Conservation (phyloP, 495 filamentous ascomycete genomes). For the Haplographium delicatum region DNA sequence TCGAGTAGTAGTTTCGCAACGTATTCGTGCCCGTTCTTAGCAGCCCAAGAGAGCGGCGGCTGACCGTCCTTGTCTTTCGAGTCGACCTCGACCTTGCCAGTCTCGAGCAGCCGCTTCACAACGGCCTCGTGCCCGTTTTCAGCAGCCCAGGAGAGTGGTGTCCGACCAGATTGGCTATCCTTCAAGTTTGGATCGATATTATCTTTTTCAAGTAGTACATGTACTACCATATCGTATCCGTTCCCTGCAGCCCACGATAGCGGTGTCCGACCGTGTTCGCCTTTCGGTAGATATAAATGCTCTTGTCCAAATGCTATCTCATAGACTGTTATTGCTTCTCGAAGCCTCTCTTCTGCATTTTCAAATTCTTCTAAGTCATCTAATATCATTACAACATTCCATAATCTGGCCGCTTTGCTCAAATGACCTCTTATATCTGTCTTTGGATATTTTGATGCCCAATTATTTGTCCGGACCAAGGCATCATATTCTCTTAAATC, state of each 20-base stretch:
- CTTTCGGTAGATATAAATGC: neutral
- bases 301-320: neutral
- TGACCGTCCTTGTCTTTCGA: slow-evolving; percentile 11
- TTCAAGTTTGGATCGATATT: no score
- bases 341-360: slow-evolving; percentile 16
- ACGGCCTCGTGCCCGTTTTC: slow-evolving; percentile 9
- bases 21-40: neutral
- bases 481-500: neutral
- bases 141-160: neutral
- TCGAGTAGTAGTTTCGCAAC: slow-evolving; percentile 14
- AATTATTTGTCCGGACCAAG: neutral
- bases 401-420: slow-evolving; percentile 15
- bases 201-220: no score
- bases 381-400: slow-evolving; percentile 16
- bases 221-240: no score
- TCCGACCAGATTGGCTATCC: no score
- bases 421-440: slow-evolving; percentile 5
- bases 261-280: no score
- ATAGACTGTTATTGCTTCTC: slow-evolving; percentile 10
- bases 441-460: neutral
- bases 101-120: slow-evolving; percentile 2
- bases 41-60: slow-evolving; percentile 23
- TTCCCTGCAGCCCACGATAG: no score
- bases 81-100: slow-evolving; percentile 11
- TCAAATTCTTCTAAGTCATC: slow-evolving; percentile 11